Evolutionary conservation across 108 stramenopile species (phyloP).

Genomic region (Skeletonema menzelii): DNA sequence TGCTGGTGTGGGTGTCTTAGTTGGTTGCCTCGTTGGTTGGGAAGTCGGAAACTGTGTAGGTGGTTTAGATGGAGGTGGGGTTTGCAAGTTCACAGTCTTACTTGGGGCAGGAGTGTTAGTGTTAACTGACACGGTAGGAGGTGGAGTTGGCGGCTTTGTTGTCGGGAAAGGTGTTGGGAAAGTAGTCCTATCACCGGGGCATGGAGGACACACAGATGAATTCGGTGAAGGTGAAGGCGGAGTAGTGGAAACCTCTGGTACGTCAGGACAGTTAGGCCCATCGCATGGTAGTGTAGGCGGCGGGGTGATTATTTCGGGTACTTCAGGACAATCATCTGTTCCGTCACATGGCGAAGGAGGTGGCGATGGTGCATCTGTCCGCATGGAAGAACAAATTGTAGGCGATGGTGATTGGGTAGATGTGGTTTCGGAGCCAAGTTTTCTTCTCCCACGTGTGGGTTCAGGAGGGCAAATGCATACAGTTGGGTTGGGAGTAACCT

Average conservation of each 20-base stretch:
- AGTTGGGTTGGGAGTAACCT: not conserved
- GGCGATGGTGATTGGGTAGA: not conserved
- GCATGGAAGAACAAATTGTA: not conserved
- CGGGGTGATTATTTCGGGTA: not conserved
- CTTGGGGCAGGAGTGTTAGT: not conserved
- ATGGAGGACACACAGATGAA: not conserved
- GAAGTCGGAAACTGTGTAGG: too few relatives aligned
- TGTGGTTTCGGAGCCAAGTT: not conserved
- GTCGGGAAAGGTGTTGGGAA: not conserved
- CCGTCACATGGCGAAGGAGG: not conserved
- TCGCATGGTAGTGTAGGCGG: not conserved
- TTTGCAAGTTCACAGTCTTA: not conserved
- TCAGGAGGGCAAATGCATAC: not conserved
- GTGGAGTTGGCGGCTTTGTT: not conserved
- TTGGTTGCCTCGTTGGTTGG: not conserved
- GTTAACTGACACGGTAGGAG: not conserved
- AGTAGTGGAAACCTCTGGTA: not conserved
- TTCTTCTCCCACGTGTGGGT: not conserved
- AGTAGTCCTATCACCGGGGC: not conserved
- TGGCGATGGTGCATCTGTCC: not conserved
- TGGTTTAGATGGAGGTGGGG: too few relatives aligned
- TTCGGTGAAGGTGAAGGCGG: not conserved
- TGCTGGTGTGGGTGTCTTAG: not conserved
- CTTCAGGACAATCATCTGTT: not conserved
- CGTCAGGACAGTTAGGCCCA: not conserved